Conservation (phyloP, 768 basidiomycete species). For the Calocera viscosa region DNA sequence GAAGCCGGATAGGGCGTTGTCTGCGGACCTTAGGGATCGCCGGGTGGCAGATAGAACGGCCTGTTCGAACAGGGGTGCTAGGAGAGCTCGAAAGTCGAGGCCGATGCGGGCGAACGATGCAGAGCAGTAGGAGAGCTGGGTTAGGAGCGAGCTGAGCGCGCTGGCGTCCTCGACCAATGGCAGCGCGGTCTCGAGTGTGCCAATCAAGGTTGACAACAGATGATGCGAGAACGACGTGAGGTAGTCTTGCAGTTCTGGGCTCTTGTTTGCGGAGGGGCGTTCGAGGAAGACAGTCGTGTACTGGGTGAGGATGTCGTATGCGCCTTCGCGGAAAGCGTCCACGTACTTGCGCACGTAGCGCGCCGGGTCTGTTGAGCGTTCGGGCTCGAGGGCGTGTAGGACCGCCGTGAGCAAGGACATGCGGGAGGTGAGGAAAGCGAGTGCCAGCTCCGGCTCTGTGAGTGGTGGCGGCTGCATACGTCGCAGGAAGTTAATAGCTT, state of each 20-base stretch:
- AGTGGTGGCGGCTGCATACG: slow-evolving; percentile 46
- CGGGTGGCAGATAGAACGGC: slow-evolving; percentile 48
- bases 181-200: slow-evolving; percentile 48
- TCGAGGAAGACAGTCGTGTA: slow-evolving; percentile 83
- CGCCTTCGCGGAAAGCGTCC: slow-evolving; percentile 82
- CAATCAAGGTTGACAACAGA: slow-evolving; percentile 53
- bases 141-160: slow-evolving; percentile 68
- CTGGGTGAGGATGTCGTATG: slow-evolving; percentile 84
- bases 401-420: slow-evolving; percentile 43
- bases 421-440: slow-evolving; percentile 70
- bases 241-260: neutral
- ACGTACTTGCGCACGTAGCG: slow-evolving; percentile 75
- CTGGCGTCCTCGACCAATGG: slow-evolving; percentile 41
- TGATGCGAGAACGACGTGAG: slow-evolving; percentile 29
- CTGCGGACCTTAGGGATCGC: neutral
- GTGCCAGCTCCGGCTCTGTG: slow-evolving; percentile 49
- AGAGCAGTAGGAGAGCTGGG: slow-evolving; percentile 88
- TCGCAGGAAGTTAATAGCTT: slow-evolving; percentile 74
- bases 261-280: slow-evolving; percentile 7
- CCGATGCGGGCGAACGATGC: slow-evolving; percentile 86
- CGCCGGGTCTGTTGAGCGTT: slow-evolving; percentile 48
- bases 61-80: slow-evolving; percentile 52
- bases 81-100: slow-evolving; percentile 65
- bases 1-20: neutral
- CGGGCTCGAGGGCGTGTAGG: slow-evolving; percentile 35